Evolutionary conservation across 306 rosid species (phyloP).

Genomic region (Corylus americana): DNA sequence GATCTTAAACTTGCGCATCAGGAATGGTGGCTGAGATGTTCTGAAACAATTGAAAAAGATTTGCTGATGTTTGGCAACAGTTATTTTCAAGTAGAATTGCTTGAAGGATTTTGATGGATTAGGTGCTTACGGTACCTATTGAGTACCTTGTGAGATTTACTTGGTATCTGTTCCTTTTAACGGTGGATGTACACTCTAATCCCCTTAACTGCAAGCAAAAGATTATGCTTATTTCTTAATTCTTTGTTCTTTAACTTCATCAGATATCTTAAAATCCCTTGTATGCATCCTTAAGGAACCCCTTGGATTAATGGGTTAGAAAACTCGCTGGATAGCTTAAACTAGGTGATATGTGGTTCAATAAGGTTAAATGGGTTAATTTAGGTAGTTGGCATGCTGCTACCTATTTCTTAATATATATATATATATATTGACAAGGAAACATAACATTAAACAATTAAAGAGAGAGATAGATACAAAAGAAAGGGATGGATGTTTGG

Average conservation of each 20-base stretch:
- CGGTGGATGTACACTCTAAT: neutral
- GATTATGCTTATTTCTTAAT: slow-evolving; percentile 4
- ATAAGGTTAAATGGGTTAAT: neutral
- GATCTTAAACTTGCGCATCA: neutral
- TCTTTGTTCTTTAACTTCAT: neutral
- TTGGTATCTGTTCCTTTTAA: neutral
- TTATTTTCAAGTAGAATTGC: neutral
- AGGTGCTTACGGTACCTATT: neutral
- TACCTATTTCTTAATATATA: too few species aligned
- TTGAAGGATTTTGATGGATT: neutral
- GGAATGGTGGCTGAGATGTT: neutral
- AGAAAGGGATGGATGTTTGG: too few species aligned
- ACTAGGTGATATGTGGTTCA: neutral
- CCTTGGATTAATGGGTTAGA: neutral
- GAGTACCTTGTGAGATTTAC: neutral
- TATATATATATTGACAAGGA: too few species aligned
- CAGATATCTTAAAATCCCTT: slow-evolving; percentile 11
- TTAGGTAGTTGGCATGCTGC: neutral
- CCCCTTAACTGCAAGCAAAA: slow-evolving; percentile 27
- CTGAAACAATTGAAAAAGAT: neutral
- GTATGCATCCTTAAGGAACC: slow-evolving; percentile 13
- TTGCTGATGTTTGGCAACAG: neutral
- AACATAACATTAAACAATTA: too few species aligned
- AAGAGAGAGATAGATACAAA: too few species aligned
- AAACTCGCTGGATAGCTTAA: neutral